Base-by-base conservation (phyloP, 192 early-diverging fungal species). In the Backusella mclennaniae region DNA sequence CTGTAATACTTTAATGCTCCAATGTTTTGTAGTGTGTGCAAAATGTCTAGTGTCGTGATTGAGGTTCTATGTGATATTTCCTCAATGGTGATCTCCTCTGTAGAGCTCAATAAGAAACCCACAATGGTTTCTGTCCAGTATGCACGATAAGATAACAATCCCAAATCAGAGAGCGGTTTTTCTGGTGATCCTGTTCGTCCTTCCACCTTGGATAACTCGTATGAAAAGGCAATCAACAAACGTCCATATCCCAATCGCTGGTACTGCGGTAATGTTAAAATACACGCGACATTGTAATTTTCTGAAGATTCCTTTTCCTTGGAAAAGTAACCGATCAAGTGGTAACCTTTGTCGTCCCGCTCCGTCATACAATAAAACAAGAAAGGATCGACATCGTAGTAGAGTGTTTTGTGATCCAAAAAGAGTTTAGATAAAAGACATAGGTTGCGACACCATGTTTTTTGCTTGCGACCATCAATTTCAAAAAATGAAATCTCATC, bases 331-430 rank as follows among this genome's bases (percentile, higher is more conserved):
- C 98, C 98, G 70, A 99, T 92, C 36, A 98, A 82, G 79, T 97
- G 95, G 74, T 88, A 92, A 1, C 98, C 98, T 33, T 88, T 81
- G 35, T 93, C 92, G 77, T 98, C 97, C 59, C 89, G 89, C 77
- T 89, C 81, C 3, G 96, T 96, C 93, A 99, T 93, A 66, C 96
- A 90, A 80, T 99, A 99, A 82, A 97, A 99, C 76, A 98, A 73
- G 82, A 99, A 99, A 6, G 97, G 97, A 69, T 99, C 98, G 12
- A 98, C 97, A 76, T 99, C 97, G 80, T 97, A 99, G 80, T 96
- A 98, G 17, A 99, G 86, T 15, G 97, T 98, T 79, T 99, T 99
- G 90, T 99, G 98, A 85, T 99, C 98, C 77, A 99, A 84, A 80
- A 99, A 98, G 66, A 96, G 86, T 74, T 99, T 99, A 26, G 97